Percentiles rank a stretch among this genome's conserved stretches.
These are phyloP conservation scores for Rutstroemia sp. DNA, from an alignment of 2,329 filamentous ascomycete species.

Conservation along the genomic window DNA sequence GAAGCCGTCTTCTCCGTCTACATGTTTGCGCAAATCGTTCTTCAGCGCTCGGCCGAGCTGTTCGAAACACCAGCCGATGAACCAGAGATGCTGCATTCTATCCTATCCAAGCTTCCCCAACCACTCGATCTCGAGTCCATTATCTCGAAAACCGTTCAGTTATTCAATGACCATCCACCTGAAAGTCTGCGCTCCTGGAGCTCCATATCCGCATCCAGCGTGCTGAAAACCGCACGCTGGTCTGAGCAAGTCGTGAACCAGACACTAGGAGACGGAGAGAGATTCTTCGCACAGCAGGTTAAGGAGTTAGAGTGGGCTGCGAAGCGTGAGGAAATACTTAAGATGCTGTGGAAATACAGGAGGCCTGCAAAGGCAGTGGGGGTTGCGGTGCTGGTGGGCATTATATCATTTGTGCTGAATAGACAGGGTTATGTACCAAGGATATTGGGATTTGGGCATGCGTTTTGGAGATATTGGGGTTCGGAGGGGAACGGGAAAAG, in stretches of 20 bases:
- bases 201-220: constrained; percentile 65
- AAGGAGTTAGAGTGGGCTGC: constrained; percentile 64
- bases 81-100: constrained; percentile 85
- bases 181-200: constrained; percentile 65
- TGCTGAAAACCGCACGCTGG: constrained; percentile 72
- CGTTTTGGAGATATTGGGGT: constrained; percentile 21
- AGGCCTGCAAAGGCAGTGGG: constrained; percentile 54
- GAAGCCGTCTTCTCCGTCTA: constrained; percentile 89
- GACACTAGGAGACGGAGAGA: constrained; percentile 57
- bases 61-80: constrained; percentile 76
- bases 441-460: neutral
- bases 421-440: neutral
- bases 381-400: constrained; percentile 58
- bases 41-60: constrained; percentile 75
- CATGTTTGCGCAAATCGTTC: constrained; percentile 81
- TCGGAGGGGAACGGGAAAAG: neutral
- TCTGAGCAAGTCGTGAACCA: constrained; percentile 43
- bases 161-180: constrained; percentile 65
- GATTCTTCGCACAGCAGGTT: constrained; percentile 63
- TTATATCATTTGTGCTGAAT: constrained; percentile 53
- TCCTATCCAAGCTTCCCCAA: constrained; percentile 77
- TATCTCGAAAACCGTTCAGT: constrained; percentile 54
- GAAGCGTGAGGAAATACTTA: constrained; percentile 41
- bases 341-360: constrained; percentile 55
- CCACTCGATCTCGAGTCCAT: constrained; percentile 74